Evolutionary conservation across 2,329 filamentous ascomycete genomes (phyloP).

Genomic region (Ceratocystis ficicola): DNA sequence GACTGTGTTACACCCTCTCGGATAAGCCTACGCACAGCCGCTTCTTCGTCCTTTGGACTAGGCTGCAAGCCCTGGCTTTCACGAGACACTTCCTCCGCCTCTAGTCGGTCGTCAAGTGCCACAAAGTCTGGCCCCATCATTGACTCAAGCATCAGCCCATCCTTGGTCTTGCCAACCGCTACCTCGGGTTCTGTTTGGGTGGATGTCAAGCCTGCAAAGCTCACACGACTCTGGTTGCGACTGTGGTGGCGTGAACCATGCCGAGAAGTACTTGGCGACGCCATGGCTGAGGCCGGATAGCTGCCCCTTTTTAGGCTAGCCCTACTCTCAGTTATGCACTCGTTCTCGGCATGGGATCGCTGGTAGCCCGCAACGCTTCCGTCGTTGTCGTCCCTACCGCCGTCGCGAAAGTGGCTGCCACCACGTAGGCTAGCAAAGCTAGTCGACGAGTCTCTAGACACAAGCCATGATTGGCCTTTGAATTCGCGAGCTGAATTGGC

Average conservation of each 20-base stretch:
- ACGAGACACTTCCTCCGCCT: constrained; percentile 28
- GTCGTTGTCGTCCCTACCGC: constrained; percentile 26
- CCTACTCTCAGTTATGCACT: constrained; percentile 5
- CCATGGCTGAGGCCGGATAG: constrained; percentile 12
- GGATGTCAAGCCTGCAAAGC: constrained; percentile 28
- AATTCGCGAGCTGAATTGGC: constrained; percentile 51
- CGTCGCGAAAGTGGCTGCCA: constrained; percentile 33
- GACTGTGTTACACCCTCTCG: constrained; percentile 40
- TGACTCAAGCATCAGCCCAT: constrained; percentile 11
- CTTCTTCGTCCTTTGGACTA: constrained; percentile 44
- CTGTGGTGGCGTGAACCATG: constrained; percentile 30
- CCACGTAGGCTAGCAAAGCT: constrained; percentile 43
- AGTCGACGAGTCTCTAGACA: constrained; percentile 53
- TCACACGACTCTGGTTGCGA: constrained; percentile 37
- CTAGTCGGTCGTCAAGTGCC: constrained; percentile 47
- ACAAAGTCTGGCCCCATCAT: constrained; percentile 50
- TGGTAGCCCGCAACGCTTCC: constrained; percentile 40
- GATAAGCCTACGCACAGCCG: constrained; percentile 44
- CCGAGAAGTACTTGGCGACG: constrained; percentile 8
- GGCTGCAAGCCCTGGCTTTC: constrained; percentile 29
- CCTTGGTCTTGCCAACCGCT: constrained; percentile 6
- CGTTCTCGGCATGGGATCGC: constrained; percentile 25
- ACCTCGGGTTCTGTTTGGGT: background rate
- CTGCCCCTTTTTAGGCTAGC: constrained; percentile 13
- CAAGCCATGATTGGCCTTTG: constrained; percentile 58